Conservation (phyloP, 306 rosid genomes). For the Vigna reflexopilosa region DNA sequence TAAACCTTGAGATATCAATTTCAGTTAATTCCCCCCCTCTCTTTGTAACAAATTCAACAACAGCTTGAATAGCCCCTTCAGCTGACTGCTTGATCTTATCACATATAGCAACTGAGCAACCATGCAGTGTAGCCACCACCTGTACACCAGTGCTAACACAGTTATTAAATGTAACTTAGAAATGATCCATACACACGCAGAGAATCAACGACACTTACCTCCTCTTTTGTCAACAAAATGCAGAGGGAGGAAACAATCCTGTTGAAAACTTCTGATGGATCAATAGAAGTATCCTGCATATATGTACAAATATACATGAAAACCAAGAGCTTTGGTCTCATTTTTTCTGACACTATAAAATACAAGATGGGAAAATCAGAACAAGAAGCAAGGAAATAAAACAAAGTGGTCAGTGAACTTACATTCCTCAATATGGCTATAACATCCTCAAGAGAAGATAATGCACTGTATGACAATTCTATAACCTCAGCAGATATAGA, state of each 20-base stretch:
- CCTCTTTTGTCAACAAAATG: conserved; percentile 79
- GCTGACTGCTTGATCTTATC: conserved; percentile 95
- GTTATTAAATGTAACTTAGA: conserved; percentile 24
- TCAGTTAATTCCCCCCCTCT: conserved; percentile 85
- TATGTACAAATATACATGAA: conserved; percentile 31
- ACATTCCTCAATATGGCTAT: conserved; percentile 94
- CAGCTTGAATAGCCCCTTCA: conserved; percentile 96
- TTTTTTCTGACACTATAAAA: conserved; percentile 40
- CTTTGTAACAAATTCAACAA: conserved; percentile 79
- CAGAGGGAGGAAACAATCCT: conserved; percentile 89
- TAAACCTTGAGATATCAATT: conserved; percentile 86
- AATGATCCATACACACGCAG: background rate
- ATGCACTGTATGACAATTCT: conserved; percentile 82
- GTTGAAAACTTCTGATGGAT: conserved; percentile 98
- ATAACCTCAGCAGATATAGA: conserved; percentile 66
- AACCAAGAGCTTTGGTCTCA: conserved; percentile 44
- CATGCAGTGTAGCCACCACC: conserved; percentile 88
- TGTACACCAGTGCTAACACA: conserved; percentile 46
- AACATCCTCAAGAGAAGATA: conserved; percentile 94
- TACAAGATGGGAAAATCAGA: conserved; percentile 12
- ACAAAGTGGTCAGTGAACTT: conserved; percentile 51
- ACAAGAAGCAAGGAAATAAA: conserved; percentile 14
- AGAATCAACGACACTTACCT: conserved; percentile 57
- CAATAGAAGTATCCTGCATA: conserved; percentile 91
- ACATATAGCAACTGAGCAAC: conserved; percentile 83